Conservation (phyloP, 345 rosid species). For the Brassica juncea region DNA sequence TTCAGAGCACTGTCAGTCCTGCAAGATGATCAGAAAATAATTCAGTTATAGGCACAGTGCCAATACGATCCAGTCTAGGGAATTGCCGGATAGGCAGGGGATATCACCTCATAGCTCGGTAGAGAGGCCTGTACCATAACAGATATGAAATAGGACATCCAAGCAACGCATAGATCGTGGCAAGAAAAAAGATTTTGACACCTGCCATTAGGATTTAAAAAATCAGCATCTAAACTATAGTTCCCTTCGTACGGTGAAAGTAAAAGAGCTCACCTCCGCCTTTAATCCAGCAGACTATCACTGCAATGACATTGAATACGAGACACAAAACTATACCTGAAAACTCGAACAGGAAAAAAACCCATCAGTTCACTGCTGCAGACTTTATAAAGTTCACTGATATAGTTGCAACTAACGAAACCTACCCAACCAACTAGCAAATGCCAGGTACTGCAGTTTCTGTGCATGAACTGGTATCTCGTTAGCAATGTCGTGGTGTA, state of each 20-base stretch:
- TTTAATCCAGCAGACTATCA: conserved; percentile 83
- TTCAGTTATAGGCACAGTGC: not conserved
- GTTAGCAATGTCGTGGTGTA: conserved; percentile 94
- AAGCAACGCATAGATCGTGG: conserved; percentile 71
- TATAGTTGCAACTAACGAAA: not conserved
- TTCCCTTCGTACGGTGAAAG: not conserved
- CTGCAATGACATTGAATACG: conserved; percentile 77
- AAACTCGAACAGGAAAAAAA: conserved; percentile 13
- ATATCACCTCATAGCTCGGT: conserved; percentile 85
- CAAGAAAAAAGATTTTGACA: conserved; percentile 87
- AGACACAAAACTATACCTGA: conserved; percentile 94
- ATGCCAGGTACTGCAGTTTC: conserved; percentile 91
- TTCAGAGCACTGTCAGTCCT: conserved; percentile 98
- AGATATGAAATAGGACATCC: conserved; percentile 90
- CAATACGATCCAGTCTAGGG: not conserved
- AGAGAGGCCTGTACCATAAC: conserved; percentile 96
- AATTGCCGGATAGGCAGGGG: not conserved
- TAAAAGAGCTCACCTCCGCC: conserved; percentile 73
- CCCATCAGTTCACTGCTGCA: not conserved
- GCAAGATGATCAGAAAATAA: conserved; percentile 41
- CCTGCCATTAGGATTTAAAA: conserved; percentile 44
- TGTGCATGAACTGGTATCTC: conserved; percentile 96
- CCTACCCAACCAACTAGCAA: conserved; percentile 98
- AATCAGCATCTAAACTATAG: not conserved
- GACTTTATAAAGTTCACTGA: not conserved